Percentiles rank a stretch among this genome's conserved stretches.
Conservation (phyloP, 2,329 filamentous ascomycete genomes). For the Davidsoniella neocaledoniae region DNA sequence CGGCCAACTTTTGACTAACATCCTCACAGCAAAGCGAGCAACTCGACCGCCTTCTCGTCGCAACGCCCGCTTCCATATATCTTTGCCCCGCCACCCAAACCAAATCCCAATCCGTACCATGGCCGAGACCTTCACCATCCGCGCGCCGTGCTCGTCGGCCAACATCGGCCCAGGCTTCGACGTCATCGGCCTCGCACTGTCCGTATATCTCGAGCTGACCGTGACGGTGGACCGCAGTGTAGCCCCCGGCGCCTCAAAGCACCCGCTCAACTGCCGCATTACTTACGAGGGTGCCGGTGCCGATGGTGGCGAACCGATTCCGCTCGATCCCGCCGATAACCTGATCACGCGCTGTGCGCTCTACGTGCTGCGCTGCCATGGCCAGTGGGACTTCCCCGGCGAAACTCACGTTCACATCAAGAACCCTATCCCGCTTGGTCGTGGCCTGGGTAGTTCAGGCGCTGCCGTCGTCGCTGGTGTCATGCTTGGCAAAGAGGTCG, state of each 20-base stretch:
- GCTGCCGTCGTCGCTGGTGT: constrained; percentile 92
- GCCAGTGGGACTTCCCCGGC: constrained; percentile 64
- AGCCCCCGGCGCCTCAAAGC: constrained; percentile 21
- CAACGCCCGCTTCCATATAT: neutral
- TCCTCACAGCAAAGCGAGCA: neutral
- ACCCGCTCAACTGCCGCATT: constrained; percentile 69
- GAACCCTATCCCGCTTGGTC: constrained; percentile 85
- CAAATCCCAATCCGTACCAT: constrained; percentile 18
- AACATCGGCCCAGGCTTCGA: constrained; percentile 98
- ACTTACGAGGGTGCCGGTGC: constrained; percentile 77
- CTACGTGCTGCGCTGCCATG: constrained; percentile 87
- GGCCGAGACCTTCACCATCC: constrained; percentile 49
- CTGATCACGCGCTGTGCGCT: constrained; percentile 87
- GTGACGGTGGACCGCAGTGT: constrained; percentile 55
- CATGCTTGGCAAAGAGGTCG: constrained; percentile 79
- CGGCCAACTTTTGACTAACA: neutral
- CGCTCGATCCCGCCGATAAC: constrained; percentile 70
- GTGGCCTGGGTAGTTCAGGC: constrained; percentile 86
- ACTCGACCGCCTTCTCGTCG: neutral
- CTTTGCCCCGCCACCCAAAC: neutral
- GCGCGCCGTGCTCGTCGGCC: constrained; percentile 83
- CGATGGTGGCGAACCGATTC: constrained; percentile 49
- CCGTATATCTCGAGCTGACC: constrained; percentile 78
- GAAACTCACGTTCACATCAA: constrained; percentile 87
- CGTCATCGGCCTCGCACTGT: constrained; percentile 88